Evolutionary conservation across 2,329 filamentous ascomycete species (phyloP), one percentile per base, ranked within the genome.

Genomic region (Coleophoma eucalyptorum): DNA sequence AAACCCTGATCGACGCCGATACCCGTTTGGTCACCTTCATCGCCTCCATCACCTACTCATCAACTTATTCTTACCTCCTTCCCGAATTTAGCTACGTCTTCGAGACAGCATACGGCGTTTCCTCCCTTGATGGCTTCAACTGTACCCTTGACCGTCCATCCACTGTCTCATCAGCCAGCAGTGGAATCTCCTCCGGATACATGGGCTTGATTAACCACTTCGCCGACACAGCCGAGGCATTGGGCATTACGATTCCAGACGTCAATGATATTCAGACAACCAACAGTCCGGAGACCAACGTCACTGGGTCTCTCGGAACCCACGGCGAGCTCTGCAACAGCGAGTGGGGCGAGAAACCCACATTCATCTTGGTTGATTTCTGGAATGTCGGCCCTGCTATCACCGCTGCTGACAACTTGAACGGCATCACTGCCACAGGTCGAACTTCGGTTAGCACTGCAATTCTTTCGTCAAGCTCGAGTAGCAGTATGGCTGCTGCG

Each of bases 141-240:
- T 94, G 89, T 74, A 78, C 75, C 0, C 76, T 89, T 4, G 75
- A 87, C 62, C 82, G 89, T 0, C 89, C 89, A 0, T 68, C 76
- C 0, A 67, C 68, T 5, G 69, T 84, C 33, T 65, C 68, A 19
- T 64, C 72, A 3, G 76, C 77, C 45, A 62, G 77, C 15, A 61
- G 73, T 1, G 87, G 86, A 2, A 63, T 87, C 21, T 63, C 72
- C 0, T 74, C 75, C 1, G 79, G 80, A 58, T 77, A 82, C 59
- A 77, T 94, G 65, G 82, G 88, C 21, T 73, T 94, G 10, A 77
- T 89, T 72, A 94, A 94, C 74, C 89, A 94, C 71, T 93, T 94
- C 73, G 77, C 87, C 48, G 84, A 92, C 72, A 71, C 76, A 51
- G 69, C 64, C 5, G 64, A 83, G 19, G 65, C 72, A n/a, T 67